Conservation (phyloP, 2,329 filamentous ascomycete species). For the Fusarium circinatum region DNA sequence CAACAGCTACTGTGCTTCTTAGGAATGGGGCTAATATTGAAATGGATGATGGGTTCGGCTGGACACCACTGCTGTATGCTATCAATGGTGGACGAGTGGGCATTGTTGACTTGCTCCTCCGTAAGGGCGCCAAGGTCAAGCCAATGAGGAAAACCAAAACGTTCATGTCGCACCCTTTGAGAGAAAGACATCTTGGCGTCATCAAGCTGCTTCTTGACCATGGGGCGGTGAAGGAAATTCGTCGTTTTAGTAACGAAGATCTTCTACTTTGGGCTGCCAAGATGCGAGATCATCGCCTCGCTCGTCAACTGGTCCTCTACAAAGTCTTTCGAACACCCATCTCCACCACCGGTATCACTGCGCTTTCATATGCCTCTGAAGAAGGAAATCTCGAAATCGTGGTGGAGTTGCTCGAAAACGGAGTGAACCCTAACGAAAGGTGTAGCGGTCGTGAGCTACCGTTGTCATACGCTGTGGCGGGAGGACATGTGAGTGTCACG, state of each 20-base stretch:
- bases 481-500: not conserved
- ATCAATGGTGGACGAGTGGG: not conserved
- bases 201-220: not conserved
- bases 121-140: not conserved
- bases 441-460: not conserved
- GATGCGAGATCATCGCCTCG: not conserved
- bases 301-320: fast-evolving
- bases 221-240: not conserved
- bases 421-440: not conserved
- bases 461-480: not conserved
- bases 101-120: not conserved
- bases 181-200: not conserved
- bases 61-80: not conserved
- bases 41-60: fast-evolving
- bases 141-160: too few species aligned
- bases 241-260: not conserved
- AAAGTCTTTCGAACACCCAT: not conserved
- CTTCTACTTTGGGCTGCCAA: not conserved
- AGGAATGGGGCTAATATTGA: not conserved
- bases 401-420: not conserved
- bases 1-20: not conserved
- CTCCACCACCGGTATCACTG: not conserved
- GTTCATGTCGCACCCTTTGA: fast-evolving
- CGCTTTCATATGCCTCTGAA: not conserved
- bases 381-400: not conserved